Evolutionary conservation across 805 yeast species (phyloP), one percentile per base, ranked within the genome.

Genomic region (Saccharomycopsis fibuligera): DNA sequence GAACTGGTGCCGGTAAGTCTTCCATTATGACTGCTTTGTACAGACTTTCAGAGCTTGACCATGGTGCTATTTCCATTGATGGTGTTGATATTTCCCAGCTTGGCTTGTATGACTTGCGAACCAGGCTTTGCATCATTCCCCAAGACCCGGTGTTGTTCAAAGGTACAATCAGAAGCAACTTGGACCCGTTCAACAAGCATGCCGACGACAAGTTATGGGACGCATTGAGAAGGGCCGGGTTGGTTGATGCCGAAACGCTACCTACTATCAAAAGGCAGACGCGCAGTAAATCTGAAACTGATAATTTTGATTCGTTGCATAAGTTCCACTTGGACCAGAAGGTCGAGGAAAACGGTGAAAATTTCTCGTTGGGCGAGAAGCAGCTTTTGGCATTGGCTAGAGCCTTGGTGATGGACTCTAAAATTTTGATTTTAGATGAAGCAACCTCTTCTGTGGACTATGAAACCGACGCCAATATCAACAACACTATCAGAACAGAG

Each of bases 91-190:
- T 82, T 46, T 63, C 79, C 2, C 65, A 67, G 5, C 62, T 87
- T 50, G 96, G 95, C 0, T 70, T 87, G 35, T 67, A 68, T 49
- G 83, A 81, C 54, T 70, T 88, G 59, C 72, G 96, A 56, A 75
- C 85, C n/a, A 76, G 75, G 53, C 70, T 87, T 25, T 76, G 90
- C 1, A 86, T 87, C 53, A 87, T 87, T 60, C 96, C 96, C 2
- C 96, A 88, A 63, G 96, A 87, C 57, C 95, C 96, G 1, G 89
- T 85, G 0, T 66, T 87, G 49, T 87, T 88, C 69, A 78, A 81
- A 55, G 96, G 96, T 17, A 75, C 89, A 0, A 75, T 87, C 43
- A 68, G 95, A 59, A 72, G 75, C 51, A 87, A 87, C 58, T 66
- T 87, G 60, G 96, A 87, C 64, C 96, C 96, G 21, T 86, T 87